Conservation (phyloP, 164 flowering plant species). For the Aristolochia fimbriata region DNA sequence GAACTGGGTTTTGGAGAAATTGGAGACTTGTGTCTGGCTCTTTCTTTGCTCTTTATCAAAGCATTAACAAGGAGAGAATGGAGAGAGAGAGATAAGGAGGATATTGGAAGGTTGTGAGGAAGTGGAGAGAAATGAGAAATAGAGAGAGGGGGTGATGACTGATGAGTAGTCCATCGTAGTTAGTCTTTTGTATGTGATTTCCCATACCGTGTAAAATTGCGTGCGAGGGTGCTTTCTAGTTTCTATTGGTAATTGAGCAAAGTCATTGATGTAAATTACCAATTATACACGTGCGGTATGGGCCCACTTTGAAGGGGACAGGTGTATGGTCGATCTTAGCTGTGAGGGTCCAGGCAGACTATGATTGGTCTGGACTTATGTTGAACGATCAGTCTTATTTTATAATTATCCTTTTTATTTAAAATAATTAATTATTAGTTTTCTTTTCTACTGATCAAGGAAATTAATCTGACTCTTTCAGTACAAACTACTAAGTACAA, state of each 20-base stretch:
- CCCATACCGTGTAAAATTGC: not conserved
- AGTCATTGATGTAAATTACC: not conserved
- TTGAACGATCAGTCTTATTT: not conserved
- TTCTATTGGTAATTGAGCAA: not conserved
- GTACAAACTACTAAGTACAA: too few species aligned
- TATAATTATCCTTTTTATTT: too few species aligned
- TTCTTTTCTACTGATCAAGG: too few species aligned
- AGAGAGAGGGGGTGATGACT: not conserved
- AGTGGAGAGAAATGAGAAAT: not conserved
- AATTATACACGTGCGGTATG: not conserved
- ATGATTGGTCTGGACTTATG: not conserved
- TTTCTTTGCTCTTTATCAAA: not conserved
- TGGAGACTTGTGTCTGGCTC: not conserved
- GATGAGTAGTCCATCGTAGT: not conserved
- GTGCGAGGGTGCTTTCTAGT: not conserved
- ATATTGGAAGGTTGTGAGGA: not conserved
- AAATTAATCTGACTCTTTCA: too few species aligned
- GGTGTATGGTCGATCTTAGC: not conserved
- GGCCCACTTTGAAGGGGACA: not conserved
- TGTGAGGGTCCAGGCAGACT: not conserved
- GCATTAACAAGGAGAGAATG: not conserved
- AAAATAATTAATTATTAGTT: too few species aligned
- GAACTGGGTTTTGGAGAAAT: not conserved
- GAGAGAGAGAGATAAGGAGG: not conserved
- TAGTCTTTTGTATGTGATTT: slow-evolving; percentile 1